Percentiles rank a stretch among this genome's conserved stretches.
Conservation (phyloP, 768 basidiomycete species). For the Lactarius akahatsu region DNA sequence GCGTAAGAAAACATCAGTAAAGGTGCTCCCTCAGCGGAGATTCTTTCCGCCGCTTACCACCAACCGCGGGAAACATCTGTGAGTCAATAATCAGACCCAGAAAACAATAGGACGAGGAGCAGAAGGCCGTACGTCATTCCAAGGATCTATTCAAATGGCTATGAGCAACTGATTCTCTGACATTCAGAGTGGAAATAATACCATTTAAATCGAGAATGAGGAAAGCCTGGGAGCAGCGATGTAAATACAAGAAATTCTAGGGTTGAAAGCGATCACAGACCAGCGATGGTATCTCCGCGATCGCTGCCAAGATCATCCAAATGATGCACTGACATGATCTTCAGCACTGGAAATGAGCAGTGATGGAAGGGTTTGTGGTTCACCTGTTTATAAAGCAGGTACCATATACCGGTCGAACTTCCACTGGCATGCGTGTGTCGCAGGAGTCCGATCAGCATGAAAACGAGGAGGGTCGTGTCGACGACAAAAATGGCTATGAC, state of each 20-base stretch:
- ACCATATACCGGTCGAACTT: not conserved
- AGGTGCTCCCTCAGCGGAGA: not conserved
- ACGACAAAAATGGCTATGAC: not conserved
- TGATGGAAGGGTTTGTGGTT: too few species aligned
- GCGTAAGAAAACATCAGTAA: not conserved
- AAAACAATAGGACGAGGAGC: not conserved
- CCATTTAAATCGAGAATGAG: constrained; percentile 11
- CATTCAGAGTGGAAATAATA: not conserved
- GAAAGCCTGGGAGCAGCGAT: constrained; percentile 3
- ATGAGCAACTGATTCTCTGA: not conserved
- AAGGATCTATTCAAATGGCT: constrained; percentile 6
- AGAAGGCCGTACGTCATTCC: constrained; percentile 6
- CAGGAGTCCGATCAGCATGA: not conserved
- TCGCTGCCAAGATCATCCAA: not conserved
- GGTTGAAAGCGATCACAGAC: not conserved
- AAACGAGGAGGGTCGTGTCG: not conserved
- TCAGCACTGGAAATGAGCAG: not conserved
- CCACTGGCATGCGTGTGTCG: not conserved
- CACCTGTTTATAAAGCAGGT: not conserved
- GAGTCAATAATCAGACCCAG: not conserved
- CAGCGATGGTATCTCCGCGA: not conserved
- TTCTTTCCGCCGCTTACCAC: not conserved
- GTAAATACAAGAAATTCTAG: not conserved
- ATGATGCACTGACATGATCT: constrained; percentile 3
- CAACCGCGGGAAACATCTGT: constrained; percentile 10